These are phyloP conservation scores for Lichtheimia corymbifera DNA, from an alignment of 371 early-diverging fungal species.

Conservation along the genomic window DNA sequence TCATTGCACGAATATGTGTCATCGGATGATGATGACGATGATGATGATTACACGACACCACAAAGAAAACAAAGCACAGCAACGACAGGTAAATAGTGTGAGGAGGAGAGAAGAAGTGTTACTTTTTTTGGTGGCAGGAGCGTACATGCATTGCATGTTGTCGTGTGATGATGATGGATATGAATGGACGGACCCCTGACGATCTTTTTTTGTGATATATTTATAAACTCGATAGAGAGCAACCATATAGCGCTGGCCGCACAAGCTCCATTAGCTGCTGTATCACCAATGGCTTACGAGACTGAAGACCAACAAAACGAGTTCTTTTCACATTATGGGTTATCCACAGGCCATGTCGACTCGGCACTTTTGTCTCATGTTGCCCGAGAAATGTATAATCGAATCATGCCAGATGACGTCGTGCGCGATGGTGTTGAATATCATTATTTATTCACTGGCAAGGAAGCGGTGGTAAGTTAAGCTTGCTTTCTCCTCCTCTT, in stretches of 20 bases:
- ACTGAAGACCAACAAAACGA: conserved; percentile 15
- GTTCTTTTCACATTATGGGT: conserved; percentile 14
- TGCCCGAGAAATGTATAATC: conserved; percentile 65
- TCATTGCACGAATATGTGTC: too few relatives aligned
- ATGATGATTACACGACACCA: too few relatives aligned
- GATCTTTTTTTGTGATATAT: too few relatives aligned
- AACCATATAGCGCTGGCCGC: conserved; percentile 3
- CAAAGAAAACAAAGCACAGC: too few relatives aligned
- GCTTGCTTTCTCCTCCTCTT: neutral
- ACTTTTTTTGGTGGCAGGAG: too few relatives aligned
- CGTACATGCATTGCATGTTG: too few relatives aligned
- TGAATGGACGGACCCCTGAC: too few relatives aligned
- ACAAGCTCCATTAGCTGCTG: conserved; percentile 6
- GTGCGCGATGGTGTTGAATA: conserved; percentile 79
- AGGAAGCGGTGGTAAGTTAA: conserved; percentile 74
- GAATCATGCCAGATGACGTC: conserved; percentile 44
- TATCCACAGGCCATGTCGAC: conserved; percentile 16
- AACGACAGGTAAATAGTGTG: too few relatives aligned
- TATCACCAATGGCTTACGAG: conserved; percentile 19
- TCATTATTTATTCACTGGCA: conserved; percentile 75
- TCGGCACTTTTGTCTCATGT: conserved; percentile 80
- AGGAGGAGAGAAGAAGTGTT: too few relatives aligned
- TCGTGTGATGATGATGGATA: too few relatives aligned
- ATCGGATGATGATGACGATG: too few relatives aligned
- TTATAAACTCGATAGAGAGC: too few relatives aligned